Evolutionary conservation across 2,329 filamentous ascomycete species (phyloP).

Genomic region (Didymella glomerata): DNA sequence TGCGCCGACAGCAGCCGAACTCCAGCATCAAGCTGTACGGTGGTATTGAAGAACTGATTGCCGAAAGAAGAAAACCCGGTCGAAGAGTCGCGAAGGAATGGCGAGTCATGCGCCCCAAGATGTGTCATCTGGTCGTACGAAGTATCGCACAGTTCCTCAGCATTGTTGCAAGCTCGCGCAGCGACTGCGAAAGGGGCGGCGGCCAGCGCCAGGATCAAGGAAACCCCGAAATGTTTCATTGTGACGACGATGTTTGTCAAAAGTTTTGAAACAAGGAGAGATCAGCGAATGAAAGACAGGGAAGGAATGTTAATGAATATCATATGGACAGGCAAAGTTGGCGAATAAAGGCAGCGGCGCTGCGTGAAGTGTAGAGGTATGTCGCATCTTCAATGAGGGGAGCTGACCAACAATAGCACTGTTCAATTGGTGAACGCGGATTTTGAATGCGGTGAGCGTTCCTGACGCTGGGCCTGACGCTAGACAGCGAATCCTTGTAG

Average conservation of each 20-base stretch:
- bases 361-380: constrained; percentile 6
- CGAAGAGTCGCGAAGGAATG: constrained; percentile 71
- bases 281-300: background rate
- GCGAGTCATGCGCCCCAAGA: constrained; percentile 76
- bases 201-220: constrained; percentile 22
- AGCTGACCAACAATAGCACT: constrained; percentile 19
- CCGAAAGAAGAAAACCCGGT: constrained; percentile 68
- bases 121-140: constrained; percentile 77
- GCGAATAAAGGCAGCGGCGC: constrained; percentile 9
- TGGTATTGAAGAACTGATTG: constrained; percentile 77
- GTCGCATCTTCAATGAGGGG: constrained; percentile 9
- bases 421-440: constrained; percentile 18
- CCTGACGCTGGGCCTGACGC: constrained; percentile 8
- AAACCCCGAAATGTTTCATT: constrained; percentile 16
- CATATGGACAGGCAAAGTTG: constrained; percentile 4
- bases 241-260: constrained; percentile 2
- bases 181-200: constrained; percentile 10
- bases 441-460: constrained; percentile 13
- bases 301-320: constrained; percentile 1
- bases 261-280: background rate
- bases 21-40: constrained; percentile 73
- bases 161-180: constrained; percentile 75
- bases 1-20: constrained; percentile 74
- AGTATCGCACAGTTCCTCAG: constrained; percentile 71
- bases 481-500: constrained; percentile 15